Evolutionary conservation across 805 yeast genomes (phyloP).

Genomic region (Yarrowia sp.): DNA sequence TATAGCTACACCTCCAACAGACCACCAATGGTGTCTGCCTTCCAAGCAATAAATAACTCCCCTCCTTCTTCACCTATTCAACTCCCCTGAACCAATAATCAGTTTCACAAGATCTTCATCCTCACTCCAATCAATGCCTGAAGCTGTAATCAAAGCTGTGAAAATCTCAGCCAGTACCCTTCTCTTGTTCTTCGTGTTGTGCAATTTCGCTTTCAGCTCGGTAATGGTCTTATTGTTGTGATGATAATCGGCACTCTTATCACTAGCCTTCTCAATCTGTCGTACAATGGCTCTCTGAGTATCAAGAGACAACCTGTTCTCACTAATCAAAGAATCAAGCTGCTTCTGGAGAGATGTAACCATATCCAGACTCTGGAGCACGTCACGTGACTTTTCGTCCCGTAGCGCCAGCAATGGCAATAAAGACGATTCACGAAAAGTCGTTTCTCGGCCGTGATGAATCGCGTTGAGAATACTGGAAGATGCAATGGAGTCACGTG

Average conservation of each 20-base stretch:
- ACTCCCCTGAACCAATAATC: slow-evolving; percentile 23
- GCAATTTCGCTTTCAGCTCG: slow-evolving; percentile 5
- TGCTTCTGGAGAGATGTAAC: not conserved
- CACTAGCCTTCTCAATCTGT: not conserved
- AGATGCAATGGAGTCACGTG: slow-evolving; percentile 13
- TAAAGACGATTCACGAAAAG: slow-evolving; percentile 5
- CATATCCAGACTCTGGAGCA: not conserved
- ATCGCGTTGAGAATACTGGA: slow-evolving; percentile 20
- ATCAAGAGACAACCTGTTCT: not conserved
- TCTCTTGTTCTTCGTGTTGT: slow-evolving; percentile 8
- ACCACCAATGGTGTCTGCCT: no score
- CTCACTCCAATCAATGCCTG: slow-evolving; percentile 32
- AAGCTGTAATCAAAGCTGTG: slow-evolving; percentile 30
- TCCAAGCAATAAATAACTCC: not conserved
- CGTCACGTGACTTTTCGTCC: slow-evolving; percentile 6
- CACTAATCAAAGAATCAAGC: not conserved
- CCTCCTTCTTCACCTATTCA: not conserved
- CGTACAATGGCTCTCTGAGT: not conserved
- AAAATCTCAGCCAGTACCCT: slow-evolving; percentile 31
- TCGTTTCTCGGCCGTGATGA: slow-evolving; percentile 16
- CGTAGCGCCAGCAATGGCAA: slow-evolving; percentile 1
- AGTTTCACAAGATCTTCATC: slow-evolving; percentile 25
- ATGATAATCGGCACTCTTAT: not conserved
- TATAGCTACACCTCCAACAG: no score
- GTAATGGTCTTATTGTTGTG: not conserved